Percentiles rank a stretch among this genome's conserved stretches.
These are phyloP conservation scores for Metschnikowia koreensis DNA, from an alignment of 805 yeast species.

Conservation along the genomic window DNA sequence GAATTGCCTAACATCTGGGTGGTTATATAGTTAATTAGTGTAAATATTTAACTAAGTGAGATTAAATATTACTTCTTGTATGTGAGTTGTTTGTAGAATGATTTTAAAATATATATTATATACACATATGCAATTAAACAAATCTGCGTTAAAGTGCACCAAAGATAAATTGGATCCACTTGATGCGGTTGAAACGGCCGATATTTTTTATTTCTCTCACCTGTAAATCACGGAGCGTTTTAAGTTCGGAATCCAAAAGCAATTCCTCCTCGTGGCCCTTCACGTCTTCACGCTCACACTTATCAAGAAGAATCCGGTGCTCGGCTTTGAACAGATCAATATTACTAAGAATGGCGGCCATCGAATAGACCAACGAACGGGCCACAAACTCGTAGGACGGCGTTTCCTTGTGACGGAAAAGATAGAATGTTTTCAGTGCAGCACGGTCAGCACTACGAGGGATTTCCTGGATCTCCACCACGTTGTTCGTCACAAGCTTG, in stretches of 20 bases:
- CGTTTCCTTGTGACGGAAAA: slow-evolving; percentile 63
- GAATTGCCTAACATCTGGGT: too few relatives aligned
- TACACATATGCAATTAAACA: not conserved
- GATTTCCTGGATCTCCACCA: slow-evolving; percentile 87
- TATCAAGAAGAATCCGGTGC: slow-evolving; percentile 66
- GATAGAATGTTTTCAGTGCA: slow-evolving; percentile 80
- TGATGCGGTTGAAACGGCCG: slow-evolving; percentile 54
- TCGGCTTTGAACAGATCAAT: slow-evolving; percentile 54
- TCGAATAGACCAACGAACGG: slow-evolving; percentile 48
- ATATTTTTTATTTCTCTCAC: slow-evolving; percentile 54
- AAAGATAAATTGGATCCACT: slow-evolving; percentile 56
- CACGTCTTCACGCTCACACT: slow-evolving; percentile 88
- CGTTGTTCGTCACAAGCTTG: slow-evolving; percentile 62
- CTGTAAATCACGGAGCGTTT: slow-evolving; percentile 62
- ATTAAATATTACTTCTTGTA: too few relatives aligned
- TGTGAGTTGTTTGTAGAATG: too few relatives aligned
- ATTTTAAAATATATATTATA: too few relatives aligned
- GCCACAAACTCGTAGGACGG: slow-evolving; percentile 34
- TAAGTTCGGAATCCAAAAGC: slow-evolving; percentile 70
- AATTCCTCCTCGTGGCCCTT: slow-evolving; percentile 75
- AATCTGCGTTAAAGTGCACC: slow-evolving; percentile 14
- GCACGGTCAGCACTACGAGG: slow-evolving; percentile 91
- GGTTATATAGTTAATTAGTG: too few relatives aligned
- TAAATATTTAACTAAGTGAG: too few relatives aligned
- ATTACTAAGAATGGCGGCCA: slow-evolving; percentile 50